Conservation (phyloP, 306 rosid genomes). For the Lathyrus sativus region DNA sequence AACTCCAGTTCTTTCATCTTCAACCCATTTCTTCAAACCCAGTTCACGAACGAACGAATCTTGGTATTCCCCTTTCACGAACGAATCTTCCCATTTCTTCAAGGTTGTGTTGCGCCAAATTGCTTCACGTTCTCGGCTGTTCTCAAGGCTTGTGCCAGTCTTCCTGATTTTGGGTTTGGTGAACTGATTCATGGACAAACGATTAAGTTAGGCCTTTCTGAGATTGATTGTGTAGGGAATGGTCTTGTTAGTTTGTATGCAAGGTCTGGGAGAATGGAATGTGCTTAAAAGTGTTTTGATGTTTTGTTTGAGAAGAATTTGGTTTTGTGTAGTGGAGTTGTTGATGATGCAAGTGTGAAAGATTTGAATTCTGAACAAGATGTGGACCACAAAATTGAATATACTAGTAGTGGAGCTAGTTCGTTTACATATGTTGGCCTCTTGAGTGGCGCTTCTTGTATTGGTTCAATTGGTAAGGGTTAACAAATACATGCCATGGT, state of each 20-base stretch:
- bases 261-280: conserved; percentile 61
- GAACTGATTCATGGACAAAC: conserved; percentile 52
- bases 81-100: too few relatives aligned
- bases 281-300: conserved; percentile 54
- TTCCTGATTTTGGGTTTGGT: conserved; percentile 43
- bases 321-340: conserved; percentile 38
- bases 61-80: too few relatives aligned
- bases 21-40: too few relatives aligned
- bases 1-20: too few relatives aligned
- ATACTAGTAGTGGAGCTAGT: conserved; percentile 44
- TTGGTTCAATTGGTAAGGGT: conserved; percentile 56
- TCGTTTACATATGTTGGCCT: conserved; percentile 64
- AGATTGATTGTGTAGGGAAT: conserved; percentile 58
- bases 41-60: too few relatives aligned
- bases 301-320: too few relatives aligned
- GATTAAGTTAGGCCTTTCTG: conserved; percentile 51
- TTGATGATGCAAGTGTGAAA: conserved; percentile 46
- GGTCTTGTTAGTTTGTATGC: conserved; percentile 60
- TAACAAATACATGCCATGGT: conserved; percentile 68
- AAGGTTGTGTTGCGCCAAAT: conserved; percentile 52
- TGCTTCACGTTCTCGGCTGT: conserved; percentile 56
- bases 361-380: conserved; percentile 42
- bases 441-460: conserved; percentile 65
- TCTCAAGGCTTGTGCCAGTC: conserved; percentile 61
- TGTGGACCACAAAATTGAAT: conserved; percentile 40